A percentile compares a stretch with the other conserved stretches of the same genome.
phyloP scores from a whole-genome alignment of 371 early-diverging fungal genomes.

The Apophysomyces variabilis region DNA sequence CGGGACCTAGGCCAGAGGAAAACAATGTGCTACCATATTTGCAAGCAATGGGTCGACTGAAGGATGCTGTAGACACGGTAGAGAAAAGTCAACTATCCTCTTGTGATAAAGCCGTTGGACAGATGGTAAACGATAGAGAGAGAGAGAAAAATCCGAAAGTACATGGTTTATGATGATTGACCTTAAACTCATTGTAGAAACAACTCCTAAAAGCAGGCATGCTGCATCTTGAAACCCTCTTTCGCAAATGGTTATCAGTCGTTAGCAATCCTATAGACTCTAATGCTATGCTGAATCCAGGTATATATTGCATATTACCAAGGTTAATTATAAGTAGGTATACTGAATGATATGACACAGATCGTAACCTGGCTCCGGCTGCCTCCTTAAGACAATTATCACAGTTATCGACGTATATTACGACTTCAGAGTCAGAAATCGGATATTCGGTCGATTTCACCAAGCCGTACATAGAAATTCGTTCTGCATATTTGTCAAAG shows the following conservation, averaged over 20 bases:
- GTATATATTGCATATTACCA: conserved; percentile 20
- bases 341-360: conserved; percentile 9
- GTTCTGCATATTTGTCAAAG: conserved; percentile 70
- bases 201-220: conserved; percentile 61
- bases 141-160: no score
- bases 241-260: conserved; percentile 56
- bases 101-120: conserved; percentile 57
- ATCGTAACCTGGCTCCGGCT: conserved; percentile 30
- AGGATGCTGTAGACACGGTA: conserved; percentile 61
- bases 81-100: conserved; percentile 55
- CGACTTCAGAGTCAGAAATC: conserved; percentile 61
- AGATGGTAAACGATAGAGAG: conserved; percentile 38
- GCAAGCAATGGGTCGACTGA: conserved; percentile 59
- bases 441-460: conserved; percentile 71
- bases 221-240: conserved; percentile 59
- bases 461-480: conserved; percentile 76
- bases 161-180: not conserved
- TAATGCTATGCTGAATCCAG: conserved; percentile 36
- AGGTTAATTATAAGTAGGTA: no score
- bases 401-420: conserved; percentile 67
- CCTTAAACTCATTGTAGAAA: conserved; percentile 40
- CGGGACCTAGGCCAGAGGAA: conserved; percentile 49
- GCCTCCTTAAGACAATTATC: conserved; percentile 54
- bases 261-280: conserved; percentile 58
- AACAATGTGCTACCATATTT: conserved; percentile 57